Evolutionary conservation across 176 grass and related monocot species (phyloP), one percentile per base, ranked within the genome.

Genomic region (Oryza punctata): DNA sequence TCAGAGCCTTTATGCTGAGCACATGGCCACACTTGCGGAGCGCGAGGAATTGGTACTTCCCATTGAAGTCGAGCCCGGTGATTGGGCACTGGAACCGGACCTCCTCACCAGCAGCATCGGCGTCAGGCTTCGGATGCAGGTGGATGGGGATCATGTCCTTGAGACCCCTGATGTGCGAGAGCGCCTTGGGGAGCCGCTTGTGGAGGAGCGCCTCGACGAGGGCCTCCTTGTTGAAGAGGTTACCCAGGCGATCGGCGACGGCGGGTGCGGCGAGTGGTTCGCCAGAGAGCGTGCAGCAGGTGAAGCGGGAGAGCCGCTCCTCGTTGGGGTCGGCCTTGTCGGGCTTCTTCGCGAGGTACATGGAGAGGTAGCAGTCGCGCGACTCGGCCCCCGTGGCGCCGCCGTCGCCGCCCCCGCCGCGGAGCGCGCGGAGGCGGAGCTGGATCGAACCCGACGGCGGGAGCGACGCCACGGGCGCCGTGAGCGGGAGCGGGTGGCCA

Each of bases 351-450:
- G 46, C 37, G 59, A 88, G 84, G 84, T 98, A 98, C 96, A 98
- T 98, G 69, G 88, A 95, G 85, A 98, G 96, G 91, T 98, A 98
- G 88, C 96, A 98, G 72, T 98, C 96, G 73, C 93, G 96, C 59
- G 96, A 98, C 88, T 98, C 96, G 64, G 96, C 96, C 38, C 96
- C 91, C 59, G 96, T 98, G 79, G 96, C 91, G 10, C 96, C 96
- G 41, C 96, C 96, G 75, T 98, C 96, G 37, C 96, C 96, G 50
- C 96, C 96, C 21, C 96, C 96, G 46, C 96, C 93, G 0, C 91
- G 87, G 32, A 98, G 91, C 13, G 89, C 89, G 75, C 87, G 89
- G 46, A 89, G 18, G 65, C 87, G 93, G 59, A 92, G 83, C 11
- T 85, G 47, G 38, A 93, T 28, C 14, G 89, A 83, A 13, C 61